Conservation (phyloP, 306 rosid genomes). For the Leucaena leucocephala region DNA sequence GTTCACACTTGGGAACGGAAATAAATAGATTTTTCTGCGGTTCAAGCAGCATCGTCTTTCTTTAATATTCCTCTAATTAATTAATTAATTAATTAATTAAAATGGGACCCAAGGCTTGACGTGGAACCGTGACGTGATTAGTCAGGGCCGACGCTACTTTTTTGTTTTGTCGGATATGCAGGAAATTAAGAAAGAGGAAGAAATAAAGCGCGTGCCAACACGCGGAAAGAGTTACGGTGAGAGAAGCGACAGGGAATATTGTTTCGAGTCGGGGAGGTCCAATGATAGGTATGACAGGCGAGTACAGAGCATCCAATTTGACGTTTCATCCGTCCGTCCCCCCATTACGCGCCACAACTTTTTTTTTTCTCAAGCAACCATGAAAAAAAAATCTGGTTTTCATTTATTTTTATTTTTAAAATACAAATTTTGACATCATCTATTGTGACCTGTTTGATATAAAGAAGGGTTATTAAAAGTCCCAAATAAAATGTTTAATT, state of each 20-base stretch:
- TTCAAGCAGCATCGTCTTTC: not conserved
- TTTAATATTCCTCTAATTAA: not conserved
- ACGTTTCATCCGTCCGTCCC: slow-evolving; percentile 25
- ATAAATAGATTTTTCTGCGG: not conserved
- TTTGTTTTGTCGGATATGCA: slow-evolving; percentile 41
- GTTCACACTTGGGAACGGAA: slow-evolving; percentile 3
- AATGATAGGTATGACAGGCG: slow-evolving; percentile 3
- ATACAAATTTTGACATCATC: not conserved
- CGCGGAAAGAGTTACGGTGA: not conserved
- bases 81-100: not conserved
- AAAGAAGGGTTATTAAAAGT: too few relatives aligned
- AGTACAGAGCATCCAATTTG: slow-evolving; percentile 11
- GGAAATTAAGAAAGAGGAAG: too few relatives aligned
- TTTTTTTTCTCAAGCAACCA: not conserved
- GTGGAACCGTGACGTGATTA: slow-evolving; percentile 24
- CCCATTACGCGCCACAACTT: not conserved
- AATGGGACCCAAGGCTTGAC: slow-evolving; percentile 11
- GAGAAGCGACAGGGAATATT: slow-evolving; percentile 37
- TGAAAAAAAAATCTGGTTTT: too few relatives aligned
- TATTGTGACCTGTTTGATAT: too few relatives aligned
- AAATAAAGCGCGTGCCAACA: slow-evolving; percentile 28
- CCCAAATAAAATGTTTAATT: too few relatives aligned
- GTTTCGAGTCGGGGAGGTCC: slow-evolving; percentile 27
- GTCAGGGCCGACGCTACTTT: not conserved
- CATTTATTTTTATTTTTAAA: not conserved